Percentiles rank a stretch among this genome's conserved stretches.
Evolutionary conservation across 257 asterid species (phyloP).

Genomic region (Anisodus tanguticus): DNA sequence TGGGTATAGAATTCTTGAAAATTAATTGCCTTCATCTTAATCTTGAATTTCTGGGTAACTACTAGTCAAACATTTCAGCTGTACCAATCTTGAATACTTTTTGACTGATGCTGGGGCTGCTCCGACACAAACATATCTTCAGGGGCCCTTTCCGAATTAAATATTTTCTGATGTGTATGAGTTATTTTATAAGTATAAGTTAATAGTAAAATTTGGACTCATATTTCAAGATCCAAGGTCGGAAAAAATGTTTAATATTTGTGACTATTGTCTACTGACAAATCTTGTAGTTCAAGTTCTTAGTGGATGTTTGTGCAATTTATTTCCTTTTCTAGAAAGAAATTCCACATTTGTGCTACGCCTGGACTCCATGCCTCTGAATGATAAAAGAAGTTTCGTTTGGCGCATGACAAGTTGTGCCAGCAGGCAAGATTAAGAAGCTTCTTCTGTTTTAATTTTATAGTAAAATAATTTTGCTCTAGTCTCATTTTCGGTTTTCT

Average conservation of each 20-base stretch:
- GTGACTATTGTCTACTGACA: background rate
- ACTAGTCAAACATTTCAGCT: background rate
- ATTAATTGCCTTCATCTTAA: background rate
- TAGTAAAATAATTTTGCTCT: no score
- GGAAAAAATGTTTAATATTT: no score
- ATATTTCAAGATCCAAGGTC: no score
- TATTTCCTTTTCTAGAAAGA: background rate
- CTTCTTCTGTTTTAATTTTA: background rate
- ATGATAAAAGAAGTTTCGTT: background rate
- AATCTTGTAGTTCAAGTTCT: background rate
- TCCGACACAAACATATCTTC: background rate
- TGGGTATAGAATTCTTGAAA: slow-evolving; percentile 14
- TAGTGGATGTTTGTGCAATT: background rate
- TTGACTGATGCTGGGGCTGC: slow-evolving; percentile 17
- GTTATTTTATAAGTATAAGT: no score
- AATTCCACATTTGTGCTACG: background rate
- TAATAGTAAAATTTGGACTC: no score
- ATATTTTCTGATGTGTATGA: background rate
- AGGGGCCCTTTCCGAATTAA: background rate
- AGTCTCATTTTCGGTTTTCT: no score
- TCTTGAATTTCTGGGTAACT: background rate
- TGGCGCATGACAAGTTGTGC: background rate
- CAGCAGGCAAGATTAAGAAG: background rate
- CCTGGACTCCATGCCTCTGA: background rate
- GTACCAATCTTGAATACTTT: slow-evolving; percentile 21